Percentiles rank a stretch among this genome's conserved stretches.
phyloP scores from a whole-genome alignment of 2,329 filamentous ascomycete species.

The Pestalotiopsis fici region DNA sequence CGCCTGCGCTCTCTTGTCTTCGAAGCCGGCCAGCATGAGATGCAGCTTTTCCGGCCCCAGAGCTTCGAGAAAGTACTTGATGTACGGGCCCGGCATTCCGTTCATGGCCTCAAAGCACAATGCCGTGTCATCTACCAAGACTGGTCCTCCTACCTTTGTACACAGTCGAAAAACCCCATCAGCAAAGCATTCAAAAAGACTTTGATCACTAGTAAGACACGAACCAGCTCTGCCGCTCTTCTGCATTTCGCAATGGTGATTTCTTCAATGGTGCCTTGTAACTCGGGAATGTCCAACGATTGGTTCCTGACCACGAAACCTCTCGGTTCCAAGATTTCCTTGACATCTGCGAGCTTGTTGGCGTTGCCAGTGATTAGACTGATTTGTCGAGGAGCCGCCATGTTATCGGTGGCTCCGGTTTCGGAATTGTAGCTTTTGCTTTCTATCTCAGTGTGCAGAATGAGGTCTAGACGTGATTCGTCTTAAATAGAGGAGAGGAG shows the following conservation, averaged over 20 bases:
- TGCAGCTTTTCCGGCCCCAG: conserved; percentile 85
- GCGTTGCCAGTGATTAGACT: conserved; percentile 97
- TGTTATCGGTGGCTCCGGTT: background rate
- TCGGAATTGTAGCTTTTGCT: background rate
- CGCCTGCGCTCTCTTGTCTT: conserved; percentile 87
- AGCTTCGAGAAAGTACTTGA: conserved; percentile 91
- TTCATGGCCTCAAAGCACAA: conserved; percentile 88
- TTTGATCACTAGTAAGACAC: background rate
- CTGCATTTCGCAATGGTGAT: conserved; percentile 86
- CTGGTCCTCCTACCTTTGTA: conserved; percentile 64
- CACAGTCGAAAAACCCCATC: too few species aligned
- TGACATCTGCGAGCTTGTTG: conserved; percentile 89
- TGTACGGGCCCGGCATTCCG: conserved; percentile 90
- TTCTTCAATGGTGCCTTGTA: conserved; percentile 90
- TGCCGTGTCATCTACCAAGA: conserved; percentile 95
- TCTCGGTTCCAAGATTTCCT: conserved; percentile 75
- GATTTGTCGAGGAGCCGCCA: conserved; percentile 35
- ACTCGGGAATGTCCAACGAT: conserved; percentile 81
- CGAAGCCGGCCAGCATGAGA: conserved; percentile 83
- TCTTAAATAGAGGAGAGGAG: too few species aligned
- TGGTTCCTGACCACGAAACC: conserved; percentile 71
- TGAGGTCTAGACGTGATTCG: background rate
- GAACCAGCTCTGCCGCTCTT: conserved; percentile 66
- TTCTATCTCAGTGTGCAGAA: background rate
- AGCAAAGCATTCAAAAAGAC: too few species aligned